Evolutionary conservation across 2,329 filamentous ascomycete species (phyloP), one percentile per base, ranked within the genome.

Genomic region (Chalaropsis thielavioides): DNA sequence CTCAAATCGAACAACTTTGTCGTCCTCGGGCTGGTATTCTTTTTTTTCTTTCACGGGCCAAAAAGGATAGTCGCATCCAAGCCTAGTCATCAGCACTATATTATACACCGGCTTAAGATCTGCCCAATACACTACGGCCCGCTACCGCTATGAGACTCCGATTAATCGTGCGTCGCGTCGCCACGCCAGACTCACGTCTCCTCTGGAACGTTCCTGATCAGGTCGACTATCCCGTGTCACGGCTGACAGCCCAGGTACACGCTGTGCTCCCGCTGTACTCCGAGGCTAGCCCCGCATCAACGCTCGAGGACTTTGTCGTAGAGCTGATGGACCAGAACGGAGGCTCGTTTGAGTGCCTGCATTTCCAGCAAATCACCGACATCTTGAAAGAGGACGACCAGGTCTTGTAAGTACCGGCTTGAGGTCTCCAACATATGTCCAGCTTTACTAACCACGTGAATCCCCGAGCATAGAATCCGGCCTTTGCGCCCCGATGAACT

Each of bases 281-380:
- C 3, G 59, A 27, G 19, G 4, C 31, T n/a, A 85, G 86, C 65
- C 80, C 80, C 49, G 80, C 90, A 67, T 96, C 90, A 90, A 90
- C 90, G 0, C 76, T 96, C 2, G 92, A 96, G 71, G 90, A 96
- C 72, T 97, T 97, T 74, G 83, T 83, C 8, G 89, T 96, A 38
- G 89, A 95, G 74, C 80, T 96, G 2, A 74, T 74, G 22, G 79
- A 81, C 64, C 70, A 71, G 35, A 75, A 77, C 44, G 81, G 80
- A n/a, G 77, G 75, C 19, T 84, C 82, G 58, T 96, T 89, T 69
- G 92, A 97, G 75, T 94, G 90, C 70, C 76, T 96, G 65, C 92
- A 96, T 75, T 97, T 90, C 71, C 87, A 90, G 72, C 79, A 82
- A 22, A 81, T 95, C 5, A 78, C 79, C 15, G 80, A 81, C 56